These are phyloP conservation scores for Ambrosiella cleistominuta DNA, from an alignment of 2,329 filamentous ascomycete species.

Conservation along the genomic window DNA sequence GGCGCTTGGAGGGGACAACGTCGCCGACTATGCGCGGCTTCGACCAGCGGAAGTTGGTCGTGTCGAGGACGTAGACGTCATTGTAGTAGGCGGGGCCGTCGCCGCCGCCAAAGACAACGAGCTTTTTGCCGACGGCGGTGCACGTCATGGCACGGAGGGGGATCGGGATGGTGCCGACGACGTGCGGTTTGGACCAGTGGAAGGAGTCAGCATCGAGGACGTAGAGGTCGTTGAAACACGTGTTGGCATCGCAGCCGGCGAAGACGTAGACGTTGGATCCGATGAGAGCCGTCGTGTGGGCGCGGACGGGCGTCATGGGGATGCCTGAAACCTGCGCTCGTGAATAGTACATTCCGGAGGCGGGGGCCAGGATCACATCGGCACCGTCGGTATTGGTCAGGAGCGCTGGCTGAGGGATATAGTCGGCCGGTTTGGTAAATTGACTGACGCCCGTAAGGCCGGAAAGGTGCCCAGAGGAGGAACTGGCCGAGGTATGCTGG, in stretches of 20 bases:
- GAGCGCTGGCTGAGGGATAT: constrained; percentile 34
- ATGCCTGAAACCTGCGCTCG: constrained; percentile 45
- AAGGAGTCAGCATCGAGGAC: constrained; percentile 53
- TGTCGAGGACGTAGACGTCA: constrained; percentile 55
- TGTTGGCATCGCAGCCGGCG: constrained; percentile 47
- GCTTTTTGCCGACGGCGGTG: constrained; percentile 52
- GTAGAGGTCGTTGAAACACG: constrained; percentile 54
- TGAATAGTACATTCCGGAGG: constrained; percentile 59
- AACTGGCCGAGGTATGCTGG: neutral
- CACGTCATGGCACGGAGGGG: constrained; percentile 55
- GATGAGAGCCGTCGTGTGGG: constrained; percentile 48
- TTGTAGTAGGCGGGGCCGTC: constrained; percentile 57
- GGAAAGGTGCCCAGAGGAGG: constrained; percentile 15
- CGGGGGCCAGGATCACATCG: constrained; percentile 43
- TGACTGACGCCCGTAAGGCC: constrained; percentile 13
- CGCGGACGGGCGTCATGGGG: constrained; percentile 42
- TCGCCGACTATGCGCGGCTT: constrained; percentile 43
- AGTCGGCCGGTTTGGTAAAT: constrained; percentile 20
- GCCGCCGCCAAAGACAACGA: constrained; percentile 52
- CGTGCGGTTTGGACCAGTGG: constrained; percentile 48
- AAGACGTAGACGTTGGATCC: constrained; percentile 52
- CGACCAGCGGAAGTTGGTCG: constrained; percentile 49
- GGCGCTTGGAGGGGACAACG: constrained; percentile 38
- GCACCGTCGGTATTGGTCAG: constrained; percentile 37
- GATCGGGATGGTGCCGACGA: constrained; percentile 45